Base-by-base conservation (phyloP, 1,139 yeast genomes). In the Suhomyces yuchorum region DNA sequence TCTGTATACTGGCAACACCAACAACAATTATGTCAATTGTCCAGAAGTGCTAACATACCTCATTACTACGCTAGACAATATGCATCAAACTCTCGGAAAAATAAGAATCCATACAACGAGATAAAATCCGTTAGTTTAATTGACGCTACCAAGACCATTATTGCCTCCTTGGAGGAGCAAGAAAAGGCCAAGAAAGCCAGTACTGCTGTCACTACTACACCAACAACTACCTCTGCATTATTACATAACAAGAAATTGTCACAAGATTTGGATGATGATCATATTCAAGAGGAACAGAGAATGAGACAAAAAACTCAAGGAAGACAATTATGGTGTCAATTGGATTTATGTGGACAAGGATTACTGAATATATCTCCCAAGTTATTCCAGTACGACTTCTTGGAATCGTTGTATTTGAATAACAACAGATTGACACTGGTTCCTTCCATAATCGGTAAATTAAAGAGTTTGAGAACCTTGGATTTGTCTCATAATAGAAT, bases 41-140 rank as follows among this genome's bases (percentile, higher is more conserved):
- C 97, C 5, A 79, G 96, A 66, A 83, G 81, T 54, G 81, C 92
- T 14, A 77, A 73, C 52, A 70, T 81, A 38, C 91, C 97, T 8
- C 97, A 93, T 68, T 87, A 80, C 57, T 93, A 91, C 67, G 99
- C 99, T 3, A 80, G 97, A 54, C 88, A 87, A 58, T 96, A 95
- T 48, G 98, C 98, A 2, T 80, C 89, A 49, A 81, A 88, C 57
- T 88, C 93, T 18, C 72, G 82, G 72, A 78, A 80, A 65, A 66
- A 67, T 41, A 78, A 78, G 60, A 73, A 71, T 47, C 78, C 78
- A 2, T 75, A 75, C 55, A 68, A 63, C 49, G 80, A 72, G 26
- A 64, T 63, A 26, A 78, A 77, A 54, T 51, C 71, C 9, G 71
- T 71, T 28, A 78, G 78, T 23, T 68, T 83, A 51, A 70, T 82